phyloP scores from a whole-genome alignment of 164 flowering plant genomes.

The Vitis riparia region DNA sequence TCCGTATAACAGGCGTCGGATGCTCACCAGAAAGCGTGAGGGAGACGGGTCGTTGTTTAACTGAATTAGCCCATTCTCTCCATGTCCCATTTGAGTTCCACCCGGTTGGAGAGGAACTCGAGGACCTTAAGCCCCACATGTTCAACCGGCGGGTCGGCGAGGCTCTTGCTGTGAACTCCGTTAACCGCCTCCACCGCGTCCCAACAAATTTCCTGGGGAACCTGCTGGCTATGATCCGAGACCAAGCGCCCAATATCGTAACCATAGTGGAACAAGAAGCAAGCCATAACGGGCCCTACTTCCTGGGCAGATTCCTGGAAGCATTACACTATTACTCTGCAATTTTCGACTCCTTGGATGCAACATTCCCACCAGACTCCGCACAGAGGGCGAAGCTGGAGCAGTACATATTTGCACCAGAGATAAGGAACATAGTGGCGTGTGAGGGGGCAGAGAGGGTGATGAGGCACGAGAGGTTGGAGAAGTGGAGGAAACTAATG shows the following conservation, averaged over 20 bases:
- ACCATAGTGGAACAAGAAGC: constrained; percentile 78
- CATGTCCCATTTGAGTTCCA: constrained; percentile 73
- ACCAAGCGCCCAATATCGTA: constrained; percentile 71
- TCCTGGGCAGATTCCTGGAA: constrained; percentile 69
- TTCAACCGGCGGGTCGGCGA: constrained; percentile 70
- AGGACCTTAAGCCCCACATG: constrained; percentile 68
- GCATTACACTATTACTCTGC: constrained; percentile 75
- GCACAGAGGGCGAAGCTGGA: constrained; percentile 67
- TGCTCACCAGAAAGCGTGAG: constrained; percentile 35
- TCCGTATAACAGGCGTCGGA: constrained; percentile 77
- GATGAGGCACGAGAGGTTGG: constrained; percentile 70
- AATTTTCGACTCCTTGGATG: constrained; percentile 71
- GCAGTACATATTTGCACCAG: constrained; percentile 68
- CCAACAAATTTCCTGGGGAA: constrained; percentile 42
- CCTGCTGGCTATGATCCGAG: constrained; percentile 58
- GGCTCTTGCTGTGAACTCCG: constrained; percentile 66
- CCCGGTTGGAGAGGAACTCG: constrained; percentile 59
- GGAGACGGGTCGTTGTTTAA: constrained; percentile 60
- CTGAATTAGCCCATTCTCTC: constrained; percentile 60
- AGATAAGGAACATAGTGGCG: constrained; percentile 72
- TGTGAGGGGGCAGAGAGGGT: constrained; percentile 64
- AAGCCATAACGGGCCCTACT: constrained; percentile 72
- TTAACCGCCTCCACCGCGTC: constrained; percentile 61
- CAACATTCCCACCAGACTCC: constrained; percentile 62
- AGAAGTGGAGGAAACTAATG: constrained; percentile 74